Evolutionary conservation across 2,329 filamentous ascomycete genomes (phyloP).

Genomic region (Cladosporium halotolerans): DNA sequence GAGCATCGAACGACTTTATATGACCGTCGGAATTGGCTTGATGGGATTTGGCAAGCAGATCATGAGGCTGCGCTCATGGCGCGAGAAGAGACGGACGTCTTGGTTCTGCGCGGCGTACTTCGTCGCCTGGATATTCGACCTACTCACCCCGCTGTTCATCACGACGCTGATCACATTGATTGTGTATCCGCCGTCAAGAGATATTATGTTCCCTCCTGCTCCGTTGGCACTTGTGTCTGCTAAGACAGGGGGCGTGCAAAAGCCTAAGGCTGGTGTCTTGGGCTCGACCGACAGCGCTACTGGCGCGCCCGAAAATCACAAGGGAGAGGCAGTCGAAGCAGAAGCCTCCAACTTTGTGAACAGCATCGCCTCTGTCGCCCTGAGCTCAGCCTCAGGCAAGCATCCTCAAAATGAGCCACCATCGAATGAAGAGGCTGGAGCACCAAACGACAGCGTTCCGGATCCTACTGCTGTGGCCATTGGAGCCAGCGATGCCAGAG

Average conservation of each 20-base stretch:
- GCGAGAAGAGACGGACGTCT: conserved; percentile 62
- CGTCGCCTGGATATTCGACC: conserved; percentile 65
- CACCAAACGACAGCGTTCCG: conserved; percentile 49
- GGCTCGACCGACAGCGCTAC: conserved; percentile 72
- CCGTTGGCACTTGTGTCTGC: conserved; percentile 66
- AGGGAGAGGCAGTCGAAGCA: conserved; percentile 76
- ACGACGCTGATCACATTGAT: conserved; percentile 59
- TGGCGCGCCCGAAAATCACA: conserved; percentile 74
- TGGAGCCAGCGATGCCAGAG: conserved; percentile 49
- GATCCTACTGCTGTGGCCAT: conserved; percentile 55
- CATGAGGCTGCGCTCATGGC: conserved; percentile 71
- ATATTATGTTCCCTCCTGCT: conserved; percentile 66
- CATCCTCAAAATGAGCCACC: conserved; percentile 61
- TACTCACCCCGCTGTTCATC: conserved; percentile 59
- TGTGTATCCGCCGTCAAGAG: conserved; percentile 56
- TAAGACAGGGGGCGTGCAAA: conserved; percentile 68
- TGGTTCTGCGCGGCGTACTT: conserved; percentile 58
- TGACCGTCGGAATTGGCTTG: conserved; percentile 65
- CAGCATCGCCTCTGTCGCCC: conserved; percentile 62
- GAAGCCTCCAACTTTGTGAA: conserved; percentile 78
- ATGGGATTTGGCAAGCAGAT: conserved; percentile 67
- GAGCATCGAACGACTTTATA: conserved; percentile 74
- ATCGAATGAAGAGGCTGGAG: conserved; percentile 36
- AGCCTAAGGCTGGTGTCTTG: conserved; percentile 67
- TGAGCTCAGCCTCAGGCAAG: conserved; percentile 71